phyloP scores from a whole-genome alignment of 139 green algal genomes.

The Chlamydomonas eustigma region DNA sequence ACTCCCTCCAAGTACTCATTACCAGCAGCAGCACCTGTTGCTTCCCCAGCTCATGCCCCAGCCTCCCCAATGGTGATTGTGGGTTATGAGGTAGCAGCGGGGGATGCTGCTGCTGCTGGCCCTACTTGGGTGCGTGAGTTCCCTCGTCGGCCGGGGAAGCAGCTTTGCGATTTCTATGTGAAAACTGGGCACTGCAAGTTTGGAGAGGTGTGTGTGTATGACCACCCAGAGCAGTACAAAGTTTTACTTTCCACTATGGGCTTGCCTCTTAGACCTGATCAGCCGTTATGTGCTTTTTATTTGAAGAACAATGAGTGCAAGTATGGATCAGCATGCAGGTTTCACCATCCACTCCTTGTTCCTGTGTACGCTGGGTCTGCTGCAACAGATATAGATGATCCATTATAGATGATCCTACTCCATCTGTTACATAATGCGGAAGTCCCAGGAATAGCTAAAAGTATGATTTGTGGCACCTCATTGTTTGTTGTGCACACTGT shows the following conservation, averaged over 20 bases:
- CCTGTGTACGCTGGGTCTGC: slow-evolving; percentile 51
- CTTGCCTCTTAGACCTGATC: slow-evolving; percentile 61
- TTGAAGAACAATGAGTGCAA: slow-evolving; percentile 80
- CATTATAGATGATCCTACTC: too few species aligned
- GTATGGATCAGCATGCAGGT: slow-evolving; percentile 89
- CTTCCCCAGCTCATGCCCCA: background rate
- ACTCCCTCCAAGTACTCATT: background rate
- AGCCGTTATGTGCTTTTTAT: slow-evolving; percentile 82
- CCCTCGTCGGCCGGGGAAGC: slow-evolving; percentile 57
- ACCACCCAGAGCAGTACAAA: slow-evolving; percentile 73
- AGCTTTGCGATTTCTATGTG: slow-evolving; percentile 82
- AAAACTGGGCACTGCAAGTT: slow-evolving; percentile 90
- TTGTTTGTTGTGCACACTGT: too few species aligned
- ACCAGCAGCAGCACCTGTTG: background rate
- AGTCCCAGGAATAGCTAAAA: too few species aligned
- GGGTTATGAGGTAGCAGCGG: slow-evolving; percentile 39
- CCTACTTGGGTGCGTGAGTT: slow-evolving; percentile 38
- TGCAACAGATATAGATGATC: too few species aligned
- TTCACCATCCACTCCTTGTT: slow-evolving; percentile 77
- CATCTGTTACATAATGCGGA: too few species aligned
- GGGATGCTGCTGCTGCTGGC: slow-evolving; percentile 24
- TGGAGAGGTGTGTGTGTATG: slow-evolving; percentile 74
- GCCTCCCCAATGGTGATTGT: slow-evolving; percentile 20
- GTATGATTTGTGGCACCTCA: too few species aligned
- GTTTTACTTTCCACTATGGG: slow-evolving; percentile 59